These are phyloP conservation scores for Barnettozyma sp. DNA, from an alignment of 805 yeast genomes.

Conservation along the genomic window DNA sequence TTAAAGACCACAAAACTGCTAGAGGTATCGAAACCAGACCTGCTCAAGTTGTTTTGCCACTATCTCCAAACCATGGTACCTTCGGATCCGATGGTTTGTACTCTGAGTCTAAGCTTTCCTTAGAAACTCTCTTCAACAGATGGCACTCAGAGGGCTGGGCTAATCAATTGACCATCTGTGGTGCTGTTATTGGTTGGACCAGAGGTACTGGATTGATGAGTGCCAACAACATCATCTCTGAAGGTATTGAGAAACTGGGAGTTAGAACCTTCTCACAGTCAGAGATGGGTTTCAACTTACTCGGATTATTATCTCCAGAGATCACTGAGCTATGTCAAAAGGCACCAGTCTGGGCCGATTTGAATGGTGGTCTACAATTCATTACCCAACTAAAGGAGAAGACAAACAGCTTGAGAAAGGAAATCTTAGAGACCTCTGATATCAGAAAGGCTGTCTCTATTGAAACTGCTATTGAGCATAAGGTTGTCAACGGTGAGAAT, in stretches of 20 bases:
- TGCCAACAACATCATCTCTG: slow-evolving; percentile 95
- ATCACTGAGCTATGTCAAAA: slow-evolving; percentile 83
- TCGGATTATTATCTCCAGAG: slow-evolving; percentile 88
- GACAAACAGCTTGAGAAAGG: slow-evolving; percentile 72
- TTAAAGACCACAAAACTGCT: slow-evolving; percentile 74
- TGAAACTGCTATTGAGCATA: slow-evolving; percentile 81
- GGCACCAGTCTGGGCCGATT: slow-evolving; percentile 94
- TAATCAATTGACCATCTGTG: slow-evolving; percentile 88
- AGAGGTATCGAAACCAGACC: slow-evolving; percentile 89
- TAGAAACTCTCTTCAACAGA: slow-evolving; percentile 96
- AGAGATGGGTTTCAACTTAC: slow-evolving; percentile 98
- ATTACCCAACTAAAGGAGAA: slow-evolving; percentile 86
- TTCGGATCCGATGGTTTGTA: slow-evolving; percentile 98
- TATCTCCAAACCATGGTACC: slow-evolving; percentile 98
- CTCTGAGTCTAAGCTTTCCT: slow-evolving; percentile 92
- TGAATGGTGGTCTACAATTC: slow-evolving; percentile 97
- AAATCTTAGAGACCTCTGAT: slow-evolving; percentile 73
- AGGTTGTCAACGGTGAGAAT: slow-evolving; percentile 76
- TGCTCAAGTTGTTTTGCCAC: slow-evolving; percentile 92
- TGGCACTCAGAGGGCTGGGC: slow-evolving; percentile 99
- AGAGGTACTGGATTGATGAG: slow-evolving; percentile 99
- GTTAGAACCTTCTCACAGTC: slow-evolving; percentile 97
- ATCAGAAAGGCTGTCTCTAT: slow-evolving; percentile 91
- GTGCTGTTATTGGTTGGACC: slow-evolving; percentile 99
- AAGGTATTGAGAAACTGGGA: slow-evolving; percentile 91